These are phyloP conservation scores for Penicillium polonicum DNA, from an alignment of 2,329 filamentous ascomycete genomes.

Conservation along the genomic window DNA sequence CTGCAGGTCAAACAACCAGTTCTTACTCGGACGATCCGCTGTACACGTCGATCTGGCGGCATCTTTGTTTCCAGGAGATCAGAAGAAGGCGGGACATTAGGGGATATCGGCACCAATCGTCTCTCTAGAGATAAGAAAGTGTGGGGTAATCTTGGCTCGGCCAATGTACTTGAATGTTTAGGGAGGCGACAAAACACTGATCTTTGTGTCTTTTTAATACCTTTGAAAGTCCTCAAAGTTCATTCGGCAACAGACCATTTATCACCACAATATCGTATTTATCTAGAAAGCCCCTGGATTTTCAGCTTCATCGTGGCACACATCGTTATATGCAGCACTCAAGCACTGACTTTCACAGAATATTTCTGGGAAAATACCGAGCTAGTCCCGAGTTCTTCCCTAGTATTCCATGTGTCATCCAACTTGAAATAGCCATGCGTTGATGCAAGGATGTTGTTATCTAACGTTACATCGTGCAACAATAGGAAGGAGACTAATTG, in stretches of 20 bases:
- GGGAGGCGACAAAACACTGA: background rate
- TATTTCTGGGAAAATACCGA: conserved; percentile 16
- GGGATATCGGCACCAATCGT: background rate
- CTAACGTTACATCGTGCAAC: no score
- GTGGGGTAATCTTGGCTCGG: conserved; percentile 6
- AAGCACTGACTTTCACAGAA: conserved; percentile 39
- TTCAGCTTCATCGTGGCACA: no score
- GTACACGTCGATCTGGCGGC: conserved; percentile 25
- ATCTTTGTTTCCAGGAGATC: background rate
- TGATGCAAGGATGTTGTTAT: no score
- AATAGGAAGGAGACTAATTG: no score
- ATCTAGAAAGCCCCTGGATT: conserved; percentile 18
- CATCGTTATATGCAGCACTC: conserved; percentile 40
- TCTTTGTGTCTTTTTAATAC: no score
- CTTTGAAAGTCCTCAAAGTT: no score
- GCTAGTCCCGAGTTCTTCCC: no score
- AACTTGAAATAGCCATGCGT: no score
- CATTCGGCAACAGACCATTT: background rate
- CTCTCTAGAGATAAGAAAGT: conserved; percentile 4
- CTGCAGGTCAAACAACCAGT: conserved; percentile 36
- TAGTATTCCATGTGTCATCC: no score
- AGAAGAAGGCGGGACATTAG: conserved; percentile 10
- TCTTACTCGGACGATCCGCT: conserved; percentile 32
- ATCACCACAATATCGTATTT: conserved; percentile 18
- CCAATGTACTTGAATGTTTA: background rate